Percentiles rank a stretch among this genome's conserved stretches.
Evolutionary conservation across 2,329 filamentous ascomycete species (phyloP).

Genomic region (Penicillium thymicola): DNA sequence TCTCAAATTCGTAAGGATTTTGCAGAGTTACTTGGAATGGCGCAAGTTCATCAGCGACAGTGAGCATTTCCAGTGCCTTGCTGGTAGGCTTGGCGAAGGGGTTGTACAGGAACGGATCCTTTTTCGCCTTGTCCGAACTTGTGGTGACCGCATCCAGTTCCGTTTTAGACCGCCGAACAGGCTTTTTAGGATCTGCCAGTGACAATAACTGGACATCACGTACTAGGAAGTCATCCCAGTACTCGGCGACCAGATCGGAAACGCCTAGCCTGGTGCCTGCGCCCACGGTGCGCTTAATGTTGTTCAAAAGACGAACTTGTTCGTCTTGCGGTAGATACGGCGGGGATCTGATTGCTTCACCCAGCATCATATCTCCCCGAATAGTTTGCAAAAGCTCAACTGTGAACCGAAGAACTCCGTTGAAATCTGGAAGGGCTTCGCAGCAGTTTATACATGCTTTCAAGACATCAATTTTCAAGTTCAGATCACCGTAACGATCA

Average conservation of each 20-base stretch:
- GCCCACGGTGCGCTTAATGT: slow-evolving; percentile 77
- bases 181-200: slow-evolving; percentile 56
- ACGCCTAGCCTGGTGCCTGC: slow-evolving; percentile 75
- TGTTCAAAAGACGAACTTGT: slow-evolving; percentile 77
- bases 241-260: slow-evolving; percentile 69
- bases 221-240: slow-evolving; percentile 96
- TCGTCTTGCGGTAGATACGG: slow-evolving; percentile 75
- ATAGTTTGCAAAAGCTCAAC: slow-evolving; percentile 78
- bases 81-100: slow-evolving; percentile 72
- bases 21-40: slow-evolving; percentile 81
- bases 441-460: slow-evolving; percentile 90
- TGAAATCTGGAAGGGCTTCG: slow-evolving; percentile 87
- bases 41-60: slow-evolving; percentile 75
- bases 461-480: slow-evolving; percentile 80
- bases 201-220: slow-evolving; percentile 71
- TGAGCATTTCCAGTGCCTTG: slow-evolving; percentile 58
- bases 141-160: slow-evolving; percentile 48
- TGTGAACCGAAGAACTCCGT: slow-evolving; percentile 83
- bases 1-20: slow-evolving; percentile 89
- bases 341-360: slow-evolving; percentile 65
- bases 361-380: slow-evolving; percentile 68
- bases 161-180: slow-evolving; percentile 60
- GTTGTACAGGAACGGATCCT: slow-evolving; percentile 91
- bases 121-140: slow-evolving; percentile 39
- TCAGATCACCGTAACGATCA: slow-evolving; percentile 67